A percentile compares a stretch with the other conserved stretches of the same genome.
phyloP scores from a whole-genome alignment of 2,329 filamentous ascomycete genomes.

The Nothomitra cinnamomea region DNA sequence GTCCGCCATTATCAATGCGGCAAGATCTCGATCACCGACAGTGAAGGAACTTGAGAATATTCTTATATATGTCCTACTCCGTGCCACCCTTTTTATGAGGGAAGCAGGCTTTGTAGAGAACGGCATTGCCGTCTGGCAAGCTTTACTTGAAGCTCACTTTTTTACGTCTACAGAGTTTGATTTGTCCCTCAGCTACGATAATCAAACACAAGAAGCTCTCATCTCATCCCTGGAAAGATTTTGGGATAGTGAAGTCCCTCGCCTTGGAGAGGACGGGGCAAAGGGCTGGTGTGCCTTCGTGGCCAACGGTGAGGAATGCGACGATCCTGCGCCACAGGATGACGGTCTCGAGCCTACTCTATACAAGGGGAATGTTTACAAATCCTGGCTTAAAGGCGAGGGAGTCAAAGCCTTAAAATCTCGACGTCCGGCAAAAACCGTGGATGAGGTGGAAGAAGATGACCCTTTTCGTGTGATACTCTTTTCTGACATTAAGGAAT shows the following conservation, averaged over 20 bases:
- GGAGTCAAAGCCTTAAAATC: conserved; percentile 29
- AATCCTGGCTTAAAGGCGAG: conserved; percentile 37
- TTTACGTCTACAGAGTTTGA: conserved; percentile 31
- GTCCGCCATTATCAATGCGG: conserved; percentile 8
- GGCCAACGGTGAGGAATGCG: conserved; percentile 15
- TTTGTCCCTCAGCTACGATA: conserved; percentile 10
- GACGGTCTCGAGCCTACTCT: conserved; percentile 14
- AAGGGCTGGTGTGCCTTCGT: conserved; percentile 49
- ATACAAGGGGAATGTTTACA: conserved; percentile 18
- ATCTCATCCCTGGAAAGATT: conserved; percentile 46
- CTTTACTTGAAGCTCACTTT: conserved; percentile 54
- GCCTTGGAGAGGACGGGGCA: conserved; percentile 58
- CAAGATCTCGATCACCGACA: conserved; percentile 2
- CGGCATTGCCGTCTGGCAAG: conserved; percentile 70
- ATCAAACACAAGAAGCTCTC: conserved; percentile 11
- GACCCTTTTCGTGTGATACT: conserved; percentile 74
- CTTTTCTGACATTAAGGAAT: conserved; percentile 53
- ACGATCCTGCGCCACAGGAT: conserved; percentile 25
- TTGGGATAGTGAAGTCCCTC: conserved; percentile 71
- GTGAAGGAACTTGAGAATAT: conserved; percentile 16
- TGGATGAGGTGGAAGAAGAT: conserved; percentile 58
- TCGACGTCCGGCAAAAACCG: conserved; percentile 49
- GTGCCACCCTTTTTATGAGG: conserved; percentile 54
- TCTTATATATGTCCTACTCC: conserved; percentile 54
- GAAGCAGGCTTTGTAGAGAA: conserved; percentile 61